A percentile compares a stretch with the other conserved stretches of the same genome.
These are phyloP conservation scores for Ustilaginoidea virens DNA, from an alignment of 2,329 filamentous ascomycete genomes.

Conservation along the genomic window DNA sequence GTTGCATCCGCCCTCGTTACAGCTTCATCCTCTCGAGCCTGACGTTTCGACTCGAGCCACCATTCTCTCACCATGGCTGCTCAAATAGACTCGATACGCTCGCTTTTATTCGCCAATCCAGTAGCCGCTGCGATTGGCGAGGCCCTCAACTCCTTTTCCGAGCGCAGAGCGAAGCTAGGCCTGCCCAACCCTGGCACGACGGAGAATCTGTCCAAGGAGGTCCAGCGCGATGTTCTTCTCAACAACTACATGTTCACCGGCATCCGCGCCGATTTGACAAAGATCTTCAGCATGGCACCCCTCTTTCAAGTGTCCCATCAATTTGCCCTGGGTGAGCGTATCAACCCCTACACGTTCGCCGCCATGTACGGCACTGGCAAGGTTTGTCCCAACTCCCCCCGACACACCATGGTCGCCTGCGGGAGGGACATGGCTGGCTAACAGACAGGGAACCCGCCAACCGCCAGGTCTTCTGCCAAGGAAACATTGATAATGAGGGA, in stretches of 20 bases:
- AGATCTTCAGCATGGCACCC: constrained; percentile 84
- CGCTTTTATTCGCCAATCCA: constrained; percentile 60
- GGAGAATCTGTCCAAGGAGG: constrained; percentile 79
- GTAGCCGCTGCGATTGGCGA: constrained; percentile 55
- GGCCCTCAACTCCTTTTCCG: constrained; percentile 66
- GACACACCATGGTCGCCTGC: neutral
- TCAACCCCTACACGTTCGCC: constrained; percentile 91
- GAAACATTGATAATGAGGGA: constrained; percentile 85
- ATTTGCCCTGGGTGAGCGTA: constrained; percentile 82
- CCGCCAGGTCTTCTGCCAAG: constrained; percentile 79
- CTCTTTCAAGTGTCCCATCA: constrained; percentile 97
- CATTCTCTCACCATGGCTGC: constrained; percentile 30
- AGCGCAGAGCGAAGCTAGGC: constrained; percentile 75
- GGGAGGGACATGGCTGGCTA: too few species aligned
- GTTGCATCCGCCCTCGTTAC: neutral
- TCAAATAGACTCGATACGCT: constrained; percentile 35
- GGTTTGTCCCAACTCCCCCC: constrained; percentile 35
- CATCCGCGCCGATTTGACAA: constrained; percentile 89
- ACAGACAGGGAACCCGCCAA: constrained; percentile 1
- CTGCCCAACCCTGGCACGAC: constrained; percentile 85
- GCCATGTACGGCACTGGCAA: constrained; percentile 86
- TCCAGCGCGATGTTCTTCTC: constrained; percentile 89
- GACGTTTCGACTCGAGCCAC: constrained; percentile 10
- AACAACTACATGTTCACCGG: constrained; percentile 96
- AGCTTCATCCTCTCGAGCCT: constrained; percentile 9